Evolutionary conservation across 805 yeast genomes (phyloP).

Genomic region (Metschnikowia picachoensis): DNA sequence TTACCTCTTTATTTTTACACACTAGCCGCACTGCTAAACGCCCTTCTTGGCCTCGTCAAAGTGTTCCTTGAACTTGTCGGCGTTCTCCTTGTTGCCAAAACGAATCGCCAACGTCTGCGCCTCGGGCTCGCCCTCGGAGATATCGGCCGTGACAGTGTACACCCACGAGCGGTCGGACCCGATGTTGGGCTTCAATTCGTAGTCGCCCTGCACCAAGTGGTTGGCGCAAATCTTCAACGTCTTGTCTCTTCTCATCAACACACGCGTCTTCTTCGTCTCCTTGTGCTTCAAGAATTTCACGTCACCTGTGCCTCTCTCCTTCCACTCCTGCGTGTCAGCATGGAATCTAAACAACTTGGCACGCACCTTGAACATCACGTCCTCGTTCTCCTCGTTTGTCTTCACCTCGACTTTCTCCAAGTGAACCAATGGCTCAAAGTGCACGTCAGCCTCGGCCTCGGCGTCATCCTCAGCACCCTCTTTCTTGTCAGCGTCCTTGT

Average conservation of each 20-base stretch:
- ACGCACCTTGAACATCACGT: constrained; percentile 76
- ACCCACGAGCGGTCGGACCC: constrained; percentile 99
- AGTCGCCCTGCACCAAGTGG: constrained; percentile 82
- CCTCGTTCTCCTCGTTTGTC: constrained; percentile 92
- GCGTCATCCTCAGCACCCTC: constrained; percentile 54
- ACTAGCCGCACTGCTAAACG: constrained; percentile 1
- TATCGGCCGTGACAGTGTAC: constrained; percentile 88
- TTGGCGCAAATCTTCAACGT: constrained; percentile 97
- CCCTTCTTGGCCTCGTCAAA: constrained; percentile 74
- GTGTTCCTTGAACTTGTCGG: constrained; percentile 90
- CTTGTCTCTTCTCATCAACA: constrained; percentile 98
- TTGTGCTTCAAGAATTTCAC: constrained; percentile 93
- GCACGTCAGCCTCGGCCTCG: constrained; percentile 75
- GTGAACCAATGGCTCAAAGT: constrained; percentile 94
- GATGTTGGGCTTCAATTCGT: constrained; percentile 82
- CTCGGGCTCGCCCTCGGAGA: constrained; percentile 93
- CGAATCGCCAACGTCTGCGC: constrained; percentile 96
- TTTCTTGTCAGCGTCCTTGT: constrained; percentile 26
- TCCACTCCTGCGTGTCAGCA: constrained; percentile 88
- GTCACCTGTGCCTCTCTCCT: constrained; percentile 99
- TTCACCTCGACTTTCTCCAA: constrained; percentile 94
- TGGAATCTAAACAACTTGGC: constrained; percentile 93
- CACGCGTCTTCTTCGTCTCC: constrained; percentile 73
- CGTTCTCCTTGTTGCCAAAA: constrained; percentile 87
- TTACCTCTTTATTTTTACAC: neutral